These are phyloP conservation scores for Aquanectria penicillioides DNA, from an alignment of 2,329 filamentous ascomycete species.

Conservation along the genomic window DNA sequence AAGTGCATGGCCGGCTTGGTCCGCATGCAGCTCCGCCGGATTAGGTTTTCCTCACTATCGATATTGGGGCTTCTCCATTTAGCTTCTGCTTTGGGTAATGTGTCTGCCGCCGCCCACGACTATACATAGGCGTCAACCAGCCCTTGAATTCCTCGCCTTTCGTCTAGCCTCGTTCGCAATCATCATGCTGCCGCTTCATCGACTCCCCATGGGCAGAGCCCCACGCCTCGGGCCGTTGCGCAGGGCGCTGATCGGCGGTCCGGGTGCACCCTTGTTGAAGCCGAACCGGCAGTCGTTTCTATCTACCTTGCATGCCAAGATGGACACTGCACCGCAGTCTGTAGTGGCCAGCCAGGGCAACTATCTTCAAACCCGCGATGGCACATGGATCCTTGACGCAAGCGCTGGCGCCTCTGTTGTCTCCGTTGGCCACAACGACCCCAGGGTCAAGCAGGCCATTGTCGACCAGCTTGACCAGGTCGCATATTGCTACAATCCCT, in stretches of 20 bases:
- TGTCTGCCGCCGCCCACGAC: background rate
- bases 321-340: background rate
- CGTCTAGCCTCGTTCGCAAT: background rate
- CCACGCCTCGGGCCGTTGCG: background rate
- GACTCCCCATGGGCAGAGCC: background rate
- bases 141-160: background rate
- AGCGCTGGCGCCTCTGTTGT: constrained; percentile 31
- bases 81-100: constrained; percentile 7
- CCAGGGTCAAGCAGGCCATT: constrained; percentile 32
- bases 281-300: background rate
- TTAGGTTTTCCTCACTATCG: background rate
- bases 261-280: background rate
- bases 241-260: background rate
- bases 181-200: background rate
- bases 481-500: constrained; percentile 31
- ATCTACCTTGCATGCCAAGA: constrained; percentile 1
- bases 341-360: background rate
- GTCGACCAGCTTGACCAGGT: constrained; percentile 33
- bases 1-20: background rate
- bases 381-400: constrained; percentile 11
- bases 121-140: background rate
- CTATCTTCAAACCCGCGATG: constrained; percentile 1
- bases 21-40: background rate
- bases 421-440: constrained; percentile 31
- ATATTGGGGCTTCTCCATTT: background rate